These are phyloP conservation scores for Rhizoclosmatium hyalinum DNA, from an alignment of 371 early-diverging fungal genomes.

Conservation along the genomic window DNA sequence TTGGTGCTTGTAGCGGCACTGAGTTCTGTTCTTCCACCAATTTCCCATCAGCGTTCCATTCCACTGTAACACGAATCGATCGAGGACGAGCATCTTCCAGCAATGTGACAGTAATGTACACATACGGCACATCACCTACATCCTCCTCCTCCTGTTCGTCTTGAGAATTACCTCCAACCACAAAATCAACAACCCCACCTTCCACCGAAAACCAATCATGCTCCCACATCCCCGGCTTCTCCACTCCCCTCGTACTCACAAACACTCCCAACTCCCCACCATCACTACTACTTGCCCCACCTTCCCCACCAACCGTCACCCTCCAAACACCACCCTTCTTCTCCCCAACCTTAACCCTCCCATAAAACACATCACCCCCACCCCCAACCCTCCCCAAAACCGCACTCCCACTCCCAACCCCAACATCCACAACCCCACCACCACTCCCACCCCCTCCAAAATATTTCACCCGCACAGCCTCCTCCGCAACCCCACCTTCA, in stretches of 20 bases:
- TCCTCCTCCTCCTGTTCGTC: slow-evolving; percentile 1
- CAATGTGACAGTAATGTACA: slow-evolving; percentile 1
- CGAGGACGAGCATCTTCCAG: slow-evolving; percentile 19
- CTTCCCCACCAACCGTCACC: not conserved
- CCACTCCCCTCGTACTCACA: slow-evolving; percentile 7
- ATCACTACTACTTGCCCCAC: not conserved
- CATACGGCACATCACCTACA: slow-evolving; percentile 10
- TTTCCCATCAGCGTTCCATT: slow-evolving; percentile 43
- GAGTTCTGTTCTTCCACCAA: slow-evolving; percentile 6
- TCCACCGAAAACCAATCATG: slow-evolving; percentile 41
- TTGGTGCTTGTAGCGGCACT: not conserved
- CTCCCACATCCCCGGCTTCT: slow-evolving; percentile 35
- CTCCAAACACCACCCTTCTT: not conserved
- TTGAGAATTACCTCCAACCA: slow-evolving; percentile 32
- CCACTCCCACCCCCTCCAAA: not conserved
- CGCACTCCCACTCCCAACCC: not conserved
- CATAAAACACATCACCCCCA: not conserved
- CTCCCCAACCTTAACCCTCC: not conserved
- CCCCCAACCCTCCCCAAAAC: not conserved
- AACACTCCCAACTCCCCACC: slow-evolving; percentile 47
- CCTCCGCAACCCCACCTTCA: slow-evolving; percentile 43
- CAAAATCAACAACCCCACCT: slow-evolving; percentile 31
- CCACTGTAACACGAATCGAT: slow-evolving; percentile 49
- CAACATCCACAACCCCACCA: not conserved
- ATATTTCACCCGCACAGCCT: slow-evolving; percentile 37